Conservation (phyloP, 2,329 filamentous ascomycete species). For the Tolypocladium pustulatum region DNA sequence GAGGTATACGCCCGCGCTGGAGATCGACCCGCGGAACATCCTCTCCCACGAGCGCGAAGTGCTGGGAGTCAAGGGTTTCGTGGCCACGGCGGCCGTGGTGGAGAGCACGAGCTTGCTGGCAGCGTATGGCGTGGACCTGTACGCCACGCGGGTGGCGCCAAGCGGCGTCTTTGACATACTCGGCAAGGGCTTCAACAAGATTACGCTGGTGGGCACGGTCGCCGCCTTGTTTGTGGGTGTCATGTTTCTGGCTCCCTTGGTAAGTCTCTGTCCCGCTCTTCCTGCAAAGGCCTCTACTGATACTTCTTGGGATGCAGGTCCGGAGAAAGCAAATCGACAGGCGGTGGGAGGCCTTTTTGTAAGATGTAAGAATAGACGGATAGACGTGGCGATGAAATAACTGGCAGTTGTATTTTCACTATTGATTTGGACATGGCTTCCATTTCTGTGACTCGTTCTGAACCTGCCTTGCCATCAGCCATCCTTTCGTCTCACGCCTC, state of each 20-base stretch:
- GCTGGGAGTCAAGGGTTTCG: conserved; percentile 60
- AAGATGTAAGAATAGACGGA: conserved; percentile 3
- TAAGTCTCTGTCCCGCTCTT: conserved; percentile 36
- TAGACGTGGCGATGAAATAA: neutral
- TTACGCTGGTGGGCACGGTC: conserved; percentile 76
- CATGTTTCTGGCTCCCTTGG: conserved; percentile 71
- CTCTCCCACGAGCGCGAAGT: conserved; percentile 78
- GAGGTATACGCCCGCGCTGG: conserved; percentile 64
- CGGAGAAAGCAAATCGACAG: conserved; percentile 58
- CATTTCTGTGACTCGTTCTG: conserved; percentile 2
- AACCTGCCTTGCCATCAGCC: neutral
- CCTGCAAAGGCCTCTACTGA: conserved; percentile 18
- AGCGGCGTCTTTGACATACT: conserved; percentile 87
- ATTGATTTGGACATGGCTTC: neutral
- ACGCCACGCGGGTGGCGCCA: conserved; percentile 76
- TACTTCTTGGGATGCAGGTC: conserved; percentile 25
- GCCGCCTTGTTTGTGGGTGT: conserved; percentile 70
- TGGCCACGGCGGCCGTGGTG: conserved; percentile 66
- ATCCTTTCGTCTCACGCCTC: conserved; percentile 4
- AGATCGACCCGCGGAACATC: conserved; percentile 73
- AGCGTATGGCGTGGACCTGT: conserved; percentile 81
- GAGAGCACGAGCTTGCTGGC: conserved; percentile 90
- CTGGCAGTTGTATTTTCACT: neutral
- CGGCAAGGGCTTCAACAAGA: conserved; percentile 87
- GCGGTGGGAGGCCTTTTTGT: conserved; percentile 40